These are phyloP conservation scores for Cordyceps tenuipes DNA, from an alignment of 2,329 filamentous ascomycete species.

Conservation along the genomic window DNA sequence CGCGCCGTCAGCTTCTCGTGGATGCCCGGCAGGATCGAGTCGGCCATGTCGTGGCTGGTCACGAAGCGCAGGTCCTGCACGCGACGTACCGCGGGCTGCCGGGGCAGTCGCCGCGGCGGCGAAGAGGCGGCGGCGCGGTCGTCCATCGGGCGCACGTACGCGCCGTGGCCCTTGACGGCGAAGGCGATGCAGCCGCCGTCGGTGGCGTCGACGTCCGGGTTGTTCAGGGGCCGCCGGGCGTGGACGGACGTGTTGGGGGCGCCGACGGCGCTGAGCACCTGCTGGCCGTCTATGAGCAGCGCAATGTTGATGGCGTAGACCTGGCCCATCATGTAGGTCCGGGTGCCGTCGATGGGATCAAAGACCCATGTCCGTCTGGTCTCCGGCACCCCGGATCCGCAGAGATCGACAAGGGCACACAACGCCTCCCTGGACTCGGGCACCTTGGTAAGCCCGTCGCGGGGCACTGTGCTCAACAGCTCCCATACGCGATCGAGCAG, in stretches of 20 bases:
- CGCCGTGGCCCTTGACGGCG: conserved; percentile 39
- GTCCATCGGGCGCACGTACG: conserved; percentile 36
- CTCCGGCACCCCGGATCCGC: conserved; percentile 32
- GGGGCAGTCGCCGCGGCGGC: conserved; percentile 25
- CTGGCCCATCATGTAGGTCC: conserved; percentile 45
- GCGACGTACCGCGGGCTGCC: conserved; percentile 17
- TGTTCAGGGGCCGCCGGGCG: conserved; percentile 30
- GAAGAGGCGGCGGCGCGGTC: conserved; percentile 17
- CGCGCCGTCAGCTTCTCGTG: conserved; percentile 36
- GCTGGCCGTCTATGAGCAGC: conserved; percentile 40
- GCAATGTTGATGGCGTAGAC: conserved; percentile 51
- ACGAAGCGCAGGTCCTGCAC: conserved; percentile 33
- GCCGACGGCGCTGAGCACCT: conserved; percentile 42
- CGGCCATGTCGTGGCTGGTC: conserved; percentile 37
- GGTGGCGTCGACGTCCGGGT: conserved; percentile 35
- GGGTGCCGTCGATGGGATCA: conserved; percentile 53
- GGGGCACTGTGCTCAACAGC: conserved; percentile 26
- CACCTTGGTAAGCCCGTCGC: conserved; percentile 18
- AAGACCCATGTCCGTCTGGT: conserved; percentile 44
- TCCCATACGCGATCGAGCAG: conserved; percentile 41
- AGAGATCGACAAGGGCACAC: conserved; percentile 46
- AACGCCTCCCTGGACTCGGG: conserved; percentile 36
- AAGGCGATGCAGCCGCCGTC: conserved; percentile 43
- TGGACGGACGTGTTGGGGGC: conserved; percentile 37
- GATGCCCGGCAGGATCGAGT: conserved; percentile 39